phyloP scores from a whole-genome alignment of 306 rosid genomes.

The Herpetospermum pedunculosum region DNA sequence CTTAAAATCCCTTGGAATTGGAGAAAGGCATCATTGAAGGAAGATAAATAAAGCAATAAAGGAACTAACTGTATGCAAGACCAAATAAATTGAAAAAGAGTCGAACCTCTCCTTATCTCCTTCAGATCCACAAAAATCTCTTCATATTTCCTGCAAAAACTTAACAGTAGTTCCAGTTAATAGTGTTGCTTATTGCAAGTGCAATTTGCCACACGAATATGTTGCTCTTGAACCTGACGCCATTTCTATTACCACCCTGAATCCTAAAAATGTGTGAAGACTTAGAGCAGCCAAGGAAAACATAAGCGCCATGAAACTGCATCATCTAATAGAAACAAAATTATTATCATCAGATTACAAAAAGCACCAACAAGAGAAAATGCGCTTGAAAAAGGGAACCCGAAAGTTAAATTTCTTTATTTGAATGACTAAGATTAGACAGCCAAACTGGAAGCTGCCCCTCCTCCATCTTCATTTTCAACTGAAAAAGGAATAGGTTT shows the following conservation, averaged over 20 bases:
- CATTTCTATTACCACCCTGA: too few relatives aligned
- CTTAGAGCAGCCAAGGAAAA: not conserved
- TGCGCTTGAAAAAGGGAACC: not conserved
- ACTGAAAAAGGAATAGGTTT: constrained; percentile 71
- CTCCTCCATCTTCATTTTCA: constrained; percentile 32
- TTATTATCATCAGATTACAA: not conserved
- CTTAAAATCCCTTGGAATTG: constrained; percentile 28
- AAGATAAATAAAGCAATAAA: constrained; percentile 9
- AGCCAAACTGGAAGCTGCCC: constrained; percentile 20
- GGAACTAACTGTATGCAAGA: not conserved
- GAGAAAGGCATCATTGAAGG: not conserved
- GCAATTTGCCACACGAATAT: too few relatives aligned
- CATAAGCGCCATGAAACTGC: not conserved
- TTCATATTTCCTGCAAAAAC: too few relatives aligned
- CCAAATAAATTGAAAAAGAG: not conserved
- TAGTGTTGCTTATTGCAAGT: too few relatives aligned
- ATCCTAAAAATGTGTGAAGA: not conserved
- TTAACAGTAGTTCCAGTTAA: too few relatives aligned
- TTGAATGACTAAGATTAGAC: constrained; percentile 4
- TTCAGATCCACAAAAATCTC: too few relatives aligned
- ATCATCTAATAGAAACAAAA: not conserved
- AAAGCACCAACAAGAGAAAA: not conserved
- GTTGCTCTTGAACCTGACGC: too few relatives aligned
- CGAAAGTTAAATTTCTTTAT: not conserved
- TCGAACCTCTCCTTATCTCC: too few relatives aligned